phyloP scores from a whole-genome alignment of 441 rosid species.

The Gossypium gossypioides region DNA sequence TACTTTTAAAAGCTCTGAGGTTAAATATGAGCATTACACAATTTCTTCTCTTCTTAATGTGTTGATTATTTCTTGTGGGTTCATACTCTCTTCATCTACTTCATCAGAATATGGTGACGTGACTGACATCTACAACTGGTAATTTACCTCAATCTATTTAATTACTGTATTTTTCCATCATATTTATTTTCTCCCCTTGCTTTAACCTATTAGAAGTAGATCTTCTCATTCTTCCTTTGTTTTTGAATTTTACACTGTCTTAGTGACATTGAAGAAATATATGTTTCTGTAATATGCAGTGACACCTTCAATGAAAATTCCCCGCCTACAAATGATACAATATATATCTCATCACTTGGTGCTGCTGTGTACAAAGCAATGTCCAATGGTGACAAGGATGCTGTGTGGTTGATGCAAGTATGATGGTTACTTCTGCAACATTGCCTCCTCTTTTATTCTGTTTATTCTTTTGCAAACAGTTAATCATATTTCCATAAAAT shows the following conservation, averaged over 20 bases:
- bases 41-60: background rate
- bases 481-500: constrained; percentile 1
- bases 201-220: background rate
- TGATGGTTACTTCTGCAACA: constrained; percentile 12
- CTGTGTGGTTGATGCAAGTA: constrained; percentile 99
- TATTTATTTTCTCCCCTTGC: background rate
- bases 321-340: constrained; percentile 78
- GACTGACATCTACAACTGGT: constrained; percentile 96
- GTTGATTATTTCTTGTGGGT: constrained; percentile 6
- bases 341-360: constrained; percentile 75
- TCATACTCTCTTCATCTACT: constrained; percentile 14
- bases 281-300: constrained; percentile 31
- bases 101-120: constrained; percentile 94
- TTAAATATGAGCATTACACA: background rate
- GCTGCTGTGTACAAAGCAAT: constrained; percentile 88
- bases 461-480: background rate
- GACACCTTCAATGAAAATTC: constrained; percentile 93
- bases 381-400: constrained; percentile 76
- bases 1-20: background rate
- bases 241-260: background rate
- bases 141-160: constrained; percentile 17
- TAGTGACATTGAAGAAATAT: constrained; percentile 3
- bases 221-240: background rate
- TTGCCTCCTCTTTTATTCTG: constrained; percentile 6
- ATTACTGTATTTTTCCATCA: constrained; percentile 7